A percentile compares a stretch with the other conserved stretches of the same genome.
Evolutionary conservation across 345 rosid genomes (phyloP).

Genomic region (Ricinus communis): DNA sequence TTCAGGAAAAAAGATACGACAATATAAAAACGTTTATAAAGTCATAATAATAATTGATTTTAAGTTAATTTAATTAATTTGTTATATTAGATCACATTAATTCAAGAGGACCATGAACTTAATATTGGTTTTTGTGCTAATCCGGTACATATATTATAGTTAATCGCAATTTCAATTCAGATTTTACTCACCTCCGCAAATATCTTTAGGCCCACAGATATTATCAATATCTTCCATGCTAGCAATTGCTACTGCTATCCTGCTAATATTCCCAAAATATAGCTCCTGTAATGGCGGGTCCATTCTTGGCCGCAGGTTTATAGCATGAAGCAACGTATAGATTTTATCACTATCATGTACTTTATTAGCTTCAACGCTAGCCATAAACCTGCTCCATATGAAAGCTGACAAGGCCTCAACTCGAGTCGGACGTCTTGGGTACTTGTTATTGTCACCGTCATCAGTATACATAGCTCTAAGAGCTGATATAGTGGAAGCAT

Average conservation of each 20-base stretch:
- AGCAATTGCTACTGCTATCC: slow-evolving; percentile 12
- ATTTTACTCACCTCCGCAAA: too few relatives aligned
- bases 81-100: too few relatives aligned
- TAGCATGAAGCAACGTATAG: slow-evolving; percentile 12
- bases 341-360: neutral
- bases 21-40: too few relatives aligned
- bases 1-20: too few relatives aligned
- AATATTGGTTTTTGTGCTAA: too few relatives aligned
- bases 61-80: too few relatives aligned
- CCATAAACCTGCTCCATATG: slow-evolving; percentile 25
- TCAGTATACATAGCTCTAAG: slow-evolving; percentile 30
- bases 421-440: slow-evolving; percentile 15
- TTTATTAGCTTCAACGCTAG: neutral
- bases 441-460: neutral
- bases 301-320: slow-evolving; percentile 30
- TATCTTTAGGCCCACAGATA: too few relatives aligned
- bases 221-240: neutral
- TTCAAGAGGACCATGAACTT: too few relatives aligned
- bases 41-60: too few relatives aligned
- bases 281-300: slow-evolving; percentile 19
- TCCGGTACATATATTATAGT: too few relatives aligned
- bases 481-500: slow-evolving; percentile 22
- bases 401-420: slow-evolving; percentile 34
- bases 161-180: too few relatives aligned
- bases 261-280: slow-evolving; percentile 29